Evolutionary conservation across 2,329 filamentous ascomycete genomes (phyloP).

Genomic region (Pyricularia sp.): DNA sequence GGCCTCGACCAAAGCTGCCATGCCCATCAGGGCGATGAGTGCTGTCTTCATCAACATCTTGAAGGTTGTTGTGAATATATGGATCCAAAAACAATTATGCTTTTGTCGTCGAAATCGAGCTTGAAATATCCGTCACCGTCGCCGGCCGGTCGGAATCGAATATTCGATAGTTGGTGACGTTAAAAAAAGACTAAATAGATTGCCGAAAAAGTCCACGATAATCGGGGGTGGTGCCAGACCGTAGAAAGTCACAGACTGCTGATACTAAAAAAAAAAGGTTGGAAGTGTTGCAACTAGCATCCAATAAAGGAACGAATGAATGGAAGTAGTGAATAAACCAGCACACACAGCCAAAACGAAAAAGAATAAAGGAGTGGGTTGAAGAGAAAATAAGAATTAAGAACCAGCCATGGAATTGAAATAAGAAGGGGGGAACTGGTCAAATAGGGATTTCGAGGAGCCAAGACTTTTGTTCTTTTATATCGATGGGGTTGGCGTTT

Average conservation of each 20-base stretch:
- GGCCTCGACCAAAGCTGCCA: constrained; percentile 35
- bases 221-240: constrained; percentile 10
- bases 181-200: neutral
- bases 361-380: constrained; percentile 24
- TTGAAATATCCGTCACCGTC: neutral
- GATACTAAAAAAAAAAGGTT: constrained; percentile 19
- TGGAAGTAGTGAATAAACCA: constrained; percentile 32
- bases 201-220: constrained; percentile 19
- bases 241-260: constrained; percentile 23
- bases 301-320: constrained; percentile 37
- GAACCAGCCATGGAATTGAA: constrained; percentile 16
- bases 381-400: constrained; percentile 21
- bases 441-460: constrained; percentile 11
- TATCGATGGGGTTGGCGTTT: constrained; percentile 21
- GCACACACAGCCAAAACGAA: constrained; percentile 25
- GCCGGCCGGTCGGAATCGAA: constrained; percentile 8
- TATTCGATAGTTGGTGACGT: neutral
- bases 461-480: constrained; percentile 31
- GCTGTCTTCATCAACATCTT: constrained; percentile 45
- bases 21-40: constrained; percentile 38
- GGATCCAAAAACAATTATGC: constrained; percentile 6
- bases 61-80: constrained; percentile 11
- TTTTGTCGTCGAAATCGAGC: constrained; percentile 5
- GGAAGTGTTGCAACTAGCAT: constrained; percentile 12
- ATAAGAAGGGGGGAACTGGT: constrained; percentile 18